Conservation (phyloP, 2,329 filamentous ascomycete species). For the Hypoxylon sp. region DNA sequence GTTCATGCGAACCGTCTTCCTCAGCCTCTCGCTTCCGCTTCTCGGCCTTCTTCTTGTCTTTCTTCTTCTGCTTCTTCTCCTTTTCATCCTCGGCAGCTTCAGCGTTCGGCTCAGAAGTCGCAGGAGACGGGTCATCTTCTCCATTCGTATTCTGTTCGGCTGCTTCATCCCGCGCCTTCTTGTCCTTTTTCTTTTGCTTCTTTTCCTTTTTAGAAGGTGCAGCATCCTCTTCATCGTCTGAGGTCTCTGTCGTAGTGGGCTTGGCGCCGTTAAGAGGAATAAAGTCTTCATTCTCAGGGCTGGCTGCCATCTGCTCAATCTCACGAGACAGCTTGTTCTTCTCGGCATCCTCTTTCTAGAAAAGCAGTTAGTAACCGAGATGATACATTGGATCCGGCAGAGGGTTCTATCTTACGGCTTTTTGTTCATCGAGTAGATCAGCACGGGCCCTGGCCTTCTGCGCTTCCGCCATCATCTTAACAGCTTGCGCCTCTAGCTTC, state of each 20-base stretch:
- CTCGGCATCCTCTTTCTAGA: conserved; percentile 48
- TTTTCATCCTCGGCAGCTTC: conserved; percentile 41
- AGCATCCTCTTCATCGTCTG: conserved; percentile 12
- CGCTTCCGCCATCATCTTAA: conserved; percentile 59
- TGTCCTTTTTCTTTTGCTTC: conserved; percentile 49
- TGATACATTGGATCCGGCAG: neutral
- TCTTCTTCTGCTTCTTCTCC: conserved; percentile 52
- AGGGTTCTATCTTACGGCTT: conserved; percentile 44
- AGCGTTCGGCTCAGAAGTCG: neutral
- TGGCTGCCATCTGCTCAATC: conserved; percentile 40
- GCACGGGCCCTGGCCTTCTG: conserved; percentile 54
- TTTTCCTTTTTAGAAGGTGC: conserved; percentile 31
- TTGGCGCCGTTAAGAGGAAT: conserved; percentile 42
- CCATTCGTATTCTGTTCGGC: neutral
- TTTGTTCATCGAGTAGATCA: conserved; percentile 48
- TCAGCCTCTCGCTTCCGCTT: conserved; percentile 51
- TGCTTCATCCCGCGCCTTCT: conserved; percentile 4
- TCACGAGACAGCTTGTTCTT: conserved; percentile 48
- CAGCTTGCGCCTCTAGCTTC: conserved; percentile 59
- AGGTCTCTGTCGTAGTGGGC: conserved; percentile 4
- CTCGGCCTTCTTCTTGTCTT: conserved; percentile 57
- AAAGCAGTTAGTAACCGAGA: conserved; percentile 27
- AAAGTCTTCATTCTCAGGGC: conserved; percentile 45
- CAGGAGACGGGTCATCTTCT: neutral
- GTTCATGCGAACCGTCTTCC: conserved; percentile 38